Evolutionary conservation across 164 flowering plant species (phyloP), one percentile per base, ranked within the genome.

Genomic region (Piper longum): DNA sequence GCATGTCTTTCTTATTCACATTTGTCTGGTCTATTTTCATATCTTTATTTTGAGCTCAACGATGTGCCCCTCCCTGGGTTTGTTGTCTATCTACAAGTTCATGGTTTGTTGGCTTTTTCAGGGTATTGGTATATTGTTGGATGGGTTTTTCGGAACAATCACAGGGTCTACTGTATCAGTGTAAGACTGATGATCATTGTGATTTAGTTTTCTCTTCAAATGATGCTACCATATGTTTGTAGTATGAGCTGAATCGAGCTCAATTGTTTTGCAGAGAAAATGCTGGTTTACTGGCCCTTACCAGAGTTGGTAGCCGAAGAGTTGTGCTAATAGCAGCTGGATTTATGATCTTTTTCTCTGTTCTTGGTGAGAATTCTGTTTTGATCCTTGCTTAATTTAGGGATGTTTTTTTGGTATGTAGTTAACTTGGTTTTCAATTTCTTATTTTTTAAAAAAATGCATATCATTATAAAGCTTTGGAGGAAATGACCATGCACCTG

Each of bases 301-400:
- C 99, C 8, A 83, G 89, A 58, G 91, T 93, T 74, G 99, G 99
- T 16, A 93, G 99, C 77, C 78, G 97, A 67, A 85, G 93, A 76
- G 99, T 93, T 62, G 95, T 93, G 54, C 97, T 90, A 73, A 93
- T 93, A 62, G 82, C 99, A 36, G 97, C 99, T 60, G 96, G 89
- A 36, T 93, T 93, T 75, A 93, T 93, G 99, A 75, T 93, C 67
- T 93, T 93, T 85, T 93, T 93, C 70, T 93, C 99, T 39, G 70
- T 93, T 75, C 92, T 93, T 17, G 99, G 99, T 90, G 70, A 71
- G 75, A 65, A 57, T 48, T 48, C 3, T 48, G 14, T 48, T 13
- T 14, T 9, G 9, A 3, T 5, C 14, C 3, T 48, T 9, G 7
- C 14, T 9, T 48, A 26, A 26, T 26, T 26, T 26, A 26, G 36